Evolutionary conservation across 1,284 basidiomycete species (phyloP), one percentile per base, ranked within the genome.

Genomic region (Fomitopsis schrenkii): DNA sequence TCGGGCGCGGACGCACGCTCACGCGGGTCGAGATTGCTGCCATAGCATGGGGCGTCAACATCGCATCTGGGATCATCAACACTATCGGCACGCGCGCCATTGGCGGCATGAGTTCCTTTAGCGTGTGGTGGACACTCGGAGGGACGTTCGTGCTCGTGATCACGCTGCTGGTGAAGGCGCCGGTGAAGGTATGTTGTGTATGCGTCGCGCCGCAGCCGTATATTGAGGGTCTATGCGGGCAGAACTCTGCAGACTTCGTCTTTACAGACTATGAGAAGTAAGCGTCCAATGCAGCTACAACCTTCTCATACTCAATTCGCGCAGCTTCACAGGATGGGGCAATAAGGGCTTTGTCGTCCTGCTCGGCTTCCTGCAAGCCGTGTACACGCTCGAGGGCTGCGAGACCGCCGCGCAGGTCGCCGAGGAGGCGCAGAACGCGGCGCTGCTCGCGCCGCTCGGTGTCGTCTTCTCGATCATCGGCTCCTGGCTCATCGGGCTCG

Each of bases 391-490:
- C 28, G 84, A 85, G 72, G 84, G 84, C 19, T 85, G 84, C 68
- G 84, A 85, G 69, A 86, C 84, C 5, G 84, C 84, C 41, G 84
- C 84, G 28, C 84, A 86, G 70, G 79, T 85, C 7, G 84, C 84
- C 5, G 84, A 86, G 70, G 84, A 86, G 71, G 83, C 84, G 30
- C 74, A 78, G 53, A 80, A 81, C 46, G 84, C 84, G 0, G 82
- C 84, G 60, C 63, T 83, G 55, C 80, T 86, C 26, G 83, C 84
- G 0, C 84, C 84, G 5, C 72, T 84, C 41, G 84, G 82, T 12
- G 80, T 86, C 42, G 80, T 85, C 33, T 79, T 77, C 40, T 81
- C 79, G 68, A 83, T 86, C 64, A 75, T 78, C n/a, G 83, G 84
- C 26, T 85, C 84, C n/a, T 86, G 83, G 82, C 55, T 85, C 55